Evolutionary conservation across 2,329 filamentous ascomycete genomes (phyloP).

Genomic region (Colletotrichum sp.): DNA sequence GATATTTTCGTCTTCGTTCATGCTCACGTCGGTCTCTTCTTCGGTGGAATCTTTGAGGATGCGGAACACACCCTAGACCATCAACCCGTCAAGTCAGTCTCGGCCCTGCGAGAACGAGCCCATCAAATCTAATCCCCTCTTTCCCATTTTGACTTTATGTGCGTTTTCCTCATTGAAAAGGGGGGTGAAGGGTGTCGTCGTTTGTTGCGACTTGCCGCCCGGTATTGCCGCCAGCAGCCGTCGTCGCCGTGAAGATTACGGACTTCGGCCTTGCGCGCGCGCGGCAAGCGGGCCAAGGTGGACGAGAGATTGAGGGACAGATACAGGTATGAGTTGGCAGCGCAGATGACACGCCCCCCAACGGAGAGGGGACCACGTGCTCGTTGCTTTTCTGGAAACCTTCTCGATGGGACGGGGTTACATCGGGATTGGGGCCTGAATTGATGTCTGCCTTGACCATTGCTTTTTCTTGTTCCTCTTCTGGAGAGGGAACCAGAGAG

Average conservation of each 20-base stretch:
- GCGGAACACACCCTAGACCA: not conserved
- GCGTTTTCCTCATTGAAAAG: not conserved
- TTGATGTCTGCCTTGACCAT: not conserved
- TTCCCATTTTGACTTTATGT: not conserved
- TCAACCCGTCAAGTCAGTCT: not conserved
- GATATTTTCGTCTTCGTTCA: not conserved
- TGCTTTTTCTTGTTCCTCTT: not conserved
- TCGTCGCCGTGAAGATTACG: not conserved
- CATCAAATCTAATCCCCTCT: not conserved
- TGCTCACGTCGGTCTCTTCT: not conserved
- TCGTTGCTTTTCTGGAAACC: slow-evolving; percentile 18
- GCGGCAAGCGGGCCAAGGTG: not conserved
- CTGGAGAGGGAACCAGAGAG: not conserved
- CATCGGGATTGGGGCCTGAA: not conserved
- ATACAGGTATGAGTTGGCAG: not conserved
- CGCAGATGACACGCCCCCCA: not conserved
- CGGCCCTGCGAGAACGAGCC: not conserved
- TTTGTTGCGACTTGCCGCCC: not conserved
- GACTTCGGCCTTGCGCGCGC: not conserved
- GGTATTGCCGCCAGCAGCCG: not conserved
- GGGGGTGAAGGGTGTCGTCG: not conserved
- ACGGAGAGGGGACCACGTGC: not conserved
- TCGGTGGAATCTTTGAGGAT: not conserved
- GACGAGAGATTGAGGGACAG: not conserved
- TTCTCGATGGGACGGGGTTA: not conserved